Percentiles rank a stretch among this genome's conserved stretches.
Conservation (phyloP, 1,139 yeast species). For the Dujonia santamariae region DNA sequence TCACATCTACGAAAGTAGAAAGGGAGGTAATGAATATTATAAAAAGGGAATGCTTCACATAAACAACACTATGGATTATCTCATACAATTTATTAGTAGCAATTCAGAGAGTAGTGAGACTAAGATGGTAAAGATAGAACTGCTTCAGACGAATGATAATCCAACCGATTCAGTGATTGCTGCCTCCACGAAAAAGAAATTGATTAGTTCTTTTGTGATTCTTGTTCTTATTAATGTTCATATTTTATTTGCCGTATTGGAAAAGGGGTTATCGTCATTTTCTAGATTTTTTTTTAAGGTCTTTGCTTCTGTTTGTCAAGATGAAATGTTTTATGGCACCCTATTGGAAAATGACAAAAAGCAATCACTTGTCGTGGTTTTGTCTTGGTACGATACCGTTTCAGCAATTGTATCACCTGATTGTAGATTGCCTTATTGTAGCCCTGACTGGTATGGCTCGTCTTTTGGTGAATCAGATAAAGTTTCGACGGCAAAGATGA, state of each 20-base stretch:
- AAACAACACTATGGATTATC: slow-evolving; percentile 49
- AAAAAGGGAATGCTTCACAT: slow-evolving; percentile 49
- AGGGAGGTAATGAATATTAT: slow-evolving; percentile 48
- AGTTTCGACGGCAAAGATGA: slow-evolving; percentile 47
- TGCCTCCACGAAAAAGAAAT: slow-evolving; percentile 22
- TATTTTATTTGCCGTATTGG: slow-evolving; percentile 47
- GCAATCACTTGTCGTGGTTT: slow-evolving; percentile 43
- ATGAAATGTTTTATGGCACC: slow-evolving; percentile 19
- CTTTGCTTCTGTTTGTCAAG: slow-evolving; percentile 48
- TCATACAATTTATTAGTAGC: slow-evolving; percentile 32
- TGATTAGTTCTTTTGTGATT: slow-evolving; percentile 47
- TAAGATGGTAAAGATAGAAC: slow-evolving; percentile 13
- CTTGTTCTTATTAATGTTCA: slow-evolving; percentile 50
- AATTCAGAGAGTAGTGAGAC: no score
- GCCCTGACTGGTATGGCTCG: slow-evolving; percentile 49
- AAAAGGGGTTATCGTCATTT: slow-evolving; percentile 50
- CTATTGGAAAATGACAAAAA: slow-evolving; percentile 42
- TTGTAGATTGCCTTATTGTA: slow-evolving; percentile 49
- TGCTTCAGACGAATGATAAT: no score
- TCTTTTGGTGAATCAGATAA: slow-evolving; percentile 19
- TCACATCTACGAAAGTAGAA: slow-evolving; percentile 47
- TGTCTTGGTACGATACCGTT: slow-evolving; percentile 57
- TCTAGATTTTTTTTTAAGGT: slow-evolving; percentile 45
- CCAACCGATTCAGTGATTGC: no score
- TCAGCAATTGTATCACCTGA: slow-evolving; percentile 54